A percentile compares a stretch with the other conserved stretches of the same genome.
These are phyloP conservation scores for Liquidambar formosana DNA, from an alignment of 164 flowering plant genomes.

Conservation along the genomic window DNA sequence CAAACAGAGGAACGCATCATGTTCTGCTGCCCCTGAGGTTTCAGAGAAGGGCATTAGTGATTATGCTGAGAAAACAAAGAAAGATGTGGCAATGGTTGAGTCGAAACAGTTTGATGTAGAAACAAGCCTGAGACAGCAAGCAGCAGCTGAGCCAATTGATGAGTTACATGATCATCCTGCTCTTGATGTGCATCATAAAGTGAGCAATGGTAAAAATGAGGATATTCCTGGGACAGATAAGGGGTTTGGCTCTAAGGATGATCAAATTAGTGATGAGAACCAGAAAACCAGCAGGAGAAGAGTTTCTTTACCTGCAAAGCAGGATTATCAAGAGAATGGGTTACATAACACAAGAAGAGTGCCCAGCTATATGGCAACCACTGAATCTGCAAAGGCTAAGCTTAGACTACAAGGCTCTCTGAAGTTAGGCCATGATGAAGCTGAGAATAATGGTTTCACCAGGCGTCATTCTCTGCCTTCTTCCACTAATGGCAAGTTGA, in stretches of 20 bases:
- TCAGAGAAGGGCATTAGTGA: constrained; percentile 15
- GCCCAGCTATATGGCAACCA: constrained; percentile 57
- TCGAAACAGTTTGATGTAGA: constrained; percentile 16
- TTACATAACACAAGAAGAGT: constrained; percentile 18
- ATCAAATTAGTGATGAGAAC: background rate
- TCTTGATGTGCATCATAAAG: constrained; percentile 12
- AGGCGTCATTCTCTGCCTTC: constrained; percentile 62
- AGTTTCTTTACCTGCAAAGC: constrained; percentile 25
- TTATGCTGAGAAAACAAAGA: constrained; percentile 13
- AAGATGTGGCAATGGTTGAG: background rate
- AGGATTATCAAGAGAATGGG: constrained; percentile 27
- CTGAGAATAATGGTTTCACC: constrained; percentile 31
- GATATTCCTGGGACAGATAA: background rate
- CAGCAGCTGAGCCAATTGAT: constrained; percentile 4
- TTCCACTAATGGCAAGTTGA: constrained; percentile 36
- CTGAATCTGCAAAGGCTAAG: constrained; percentile 65
- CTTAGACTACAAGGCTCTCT: constrained; percentile 51
- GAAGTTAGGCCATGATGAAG: constrained; percentile 31
- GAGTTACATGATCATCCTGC: constrained; percentile 9
- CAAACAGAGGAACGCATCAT: constrained; percentile 12
- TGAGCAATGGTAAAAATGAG: constrained; percentile 4
- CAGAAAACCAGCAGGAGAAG: constrained; percentile 22
- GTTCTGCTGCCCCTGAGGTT: constrained; percentile 13
- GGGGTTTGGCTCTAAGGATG: constrained; percentile 7
- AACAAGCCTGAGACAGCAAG: background rate